Evolutionary conservation across 2,329 filamentous ascomycete species (phyloP).

Genomic region (Fusarium kyushuense): DNA sequence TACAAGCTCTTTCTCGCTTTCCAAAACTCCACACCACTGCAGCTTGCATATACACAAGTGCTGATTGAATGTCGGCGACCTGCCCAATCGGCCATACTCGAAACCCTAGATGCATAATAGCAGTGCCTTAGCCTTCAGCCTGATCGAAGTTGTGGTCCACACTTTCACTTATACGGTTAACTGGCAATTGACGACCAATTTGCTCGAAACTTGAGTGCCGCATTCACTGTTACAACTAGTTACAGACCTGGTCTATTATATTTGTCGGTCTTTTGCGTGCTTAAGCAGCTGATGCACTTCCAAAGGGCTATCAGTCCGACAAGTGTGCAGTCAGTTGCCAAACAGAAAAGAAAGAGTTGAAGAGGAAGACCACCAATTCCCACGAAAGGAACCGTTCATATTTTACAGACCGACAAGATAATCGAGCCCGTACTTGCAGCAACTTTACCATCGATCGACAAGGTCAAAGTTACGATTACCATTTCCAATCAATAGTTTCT

Average conservation of each 20-base stretch:
- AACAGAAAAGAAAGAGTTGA: neutral
- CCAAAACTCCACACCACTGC: constrained; percentile 28
- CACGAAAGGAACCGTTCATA: neutral
- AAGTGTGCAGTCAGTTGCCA: neutral
- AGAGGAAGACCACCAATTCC: neutral
- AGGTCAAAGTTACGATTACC: neutral
- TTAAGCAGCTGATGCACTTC: constrained; percentile 1
- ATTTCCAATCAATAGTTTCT: constrained; percentile 28
- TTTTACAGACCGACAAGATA: neutral
- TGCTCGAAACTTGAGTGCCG: neutral
- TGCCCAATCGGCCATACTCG: constrained; percentile 24
- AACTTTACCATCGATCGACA: constrained; percentile 22
- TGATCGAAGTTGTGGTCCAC: constrained; percentile 22
- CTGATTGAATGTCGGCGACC: constrained; percentile 20
- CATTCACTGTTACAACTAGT: neutral
- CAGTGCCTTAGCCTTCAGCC: constrained; percentile 13
- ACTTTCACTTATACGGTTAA: constrained; percentile 34
- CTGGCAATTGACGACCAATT: constrained; percentile 2
- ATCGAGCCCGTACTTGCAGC: neutral
- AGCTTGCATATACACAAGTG: constrained; percentile 16
- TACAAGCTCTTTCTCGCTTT: constrained; percentile 1
- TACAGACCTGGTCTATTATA: neutral
- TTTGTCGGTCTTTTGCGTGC: neutral
- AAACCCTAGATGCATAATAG: constrained; percentile 19
- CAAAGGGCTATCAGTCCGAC: neutral